These are phyloP conservation scores for Coemansia sp. DNA, from an alignment of 192 early-diverging fungal genomes.

Conservation along the genomic window DNA sequence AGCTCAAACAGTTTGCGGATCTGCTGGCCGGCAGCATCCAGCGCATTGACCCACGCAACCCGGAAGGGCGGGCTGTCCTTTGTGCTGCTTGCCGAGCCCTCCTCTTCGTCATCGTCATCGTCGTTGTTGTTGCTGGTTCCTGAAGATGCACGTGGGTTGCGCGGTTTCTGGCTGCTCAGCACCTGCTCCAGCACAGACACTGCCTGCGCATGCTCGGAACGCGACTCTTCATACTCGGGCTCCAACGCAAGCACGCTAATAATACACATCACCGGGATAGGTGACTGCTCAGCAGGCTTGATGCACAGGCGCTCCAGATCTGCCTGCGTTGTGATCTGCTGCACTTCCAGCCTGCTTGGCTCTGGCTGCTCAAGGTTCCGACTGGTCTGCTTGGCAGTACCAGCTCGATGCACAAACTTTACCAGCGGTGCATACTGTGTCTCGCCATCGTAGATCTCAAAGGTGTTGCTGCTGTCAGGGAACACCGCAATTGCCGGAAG, in stretches of 20 bases:
- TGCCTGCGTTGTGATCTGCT: conserved; percentile 51
- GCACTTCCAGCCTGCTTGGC: conserved; percentile 29
- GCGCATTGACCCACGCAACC: conserved; percentile 65
- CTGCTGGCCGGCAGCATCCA: conserved; percentile 38
- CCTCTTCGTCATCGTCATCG: conserved; percentile 39
- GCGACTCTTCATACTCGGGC: conserved; percentile 37
- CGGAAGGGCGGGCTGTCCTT: conserved; percentile 38
- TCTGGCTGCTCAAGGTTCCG: neutral
- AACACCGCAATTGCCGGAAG: conserved; percentile 73
- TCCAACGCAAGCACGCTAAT: conserved; percentile 31
- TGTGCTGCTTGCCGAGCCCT: conserved; percentile 40
- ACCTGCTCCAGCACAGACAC: conserved; percentile 17
- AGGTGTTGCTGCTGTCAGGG: conserved; percentile 46
- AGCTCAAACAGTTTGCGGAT: conserved; percentile 57
- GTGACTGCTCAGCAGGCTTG: conserved; percentile 36
- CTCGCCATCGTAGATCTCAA: conserved; percentile 61
- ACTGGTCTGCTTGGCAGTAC: conserved; percentile 20
- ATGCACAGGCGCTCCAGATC: conserved; percentile 55
- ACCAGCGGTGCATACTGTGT: conserved; percentile 61
- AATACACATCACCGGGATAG: conserved; percentile 54
- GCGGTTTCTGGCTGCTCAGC: conserved; percentile 14
- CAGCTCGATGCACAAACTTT: conserved; percentile 31
- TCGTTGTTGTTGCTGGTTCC: conserved; percentile 23
- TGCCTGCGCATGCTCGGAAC: conserved; percentile 28
- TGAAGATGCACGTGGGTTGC: conserved; percentile 23